A percentile compares a stretch with the other conserved stretches of the same genome.
phyloP scores from a whole-genome alignment of 768 basidiomycete species.

The Podaxis carcinomalis region DNA sequence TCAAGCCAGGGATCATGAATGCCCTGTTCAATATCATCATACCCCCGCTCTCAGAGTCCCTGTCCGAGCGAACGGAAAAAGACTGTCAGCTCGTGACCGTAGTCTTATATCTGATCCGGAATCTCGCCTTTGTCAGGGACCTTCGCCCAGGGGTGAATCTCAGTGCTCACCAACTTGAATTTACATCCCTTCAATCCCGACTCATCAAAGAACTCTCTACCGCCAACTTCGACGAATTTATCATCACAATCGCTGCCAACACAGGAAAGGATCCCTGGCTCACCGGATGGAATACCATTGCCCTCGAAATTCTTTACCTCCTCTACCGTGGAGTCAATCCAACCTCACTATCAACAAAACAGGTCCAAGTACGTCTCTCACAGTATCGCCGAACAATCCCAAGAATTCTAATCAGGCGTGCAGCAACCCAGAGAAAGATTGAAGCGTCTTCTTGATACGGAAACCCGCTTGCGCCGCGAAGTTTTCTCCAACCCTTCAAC shows the following conservation, averaged over 20 bases:
- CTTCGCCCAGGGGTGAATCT: conserved; percentile 52
- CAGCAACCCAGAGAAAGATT: conserved; percentile 71
- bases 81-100: conserved; percentile 88
- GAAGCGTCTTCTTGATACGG: conserved; percentile 70
- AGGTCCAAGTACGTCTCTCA: conserved; percentile 49
- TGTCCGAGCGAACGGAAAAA: conserved; percentile 66
- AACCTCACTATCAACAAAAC: conserved; percentile 48
- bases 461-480: conserved; percentile 61
- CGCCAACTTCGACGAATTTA: conserved; percentile 68
- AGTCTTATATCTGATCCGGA: conserved; percentile 84
- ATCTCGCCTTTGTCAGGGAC: conserved; percentile 93
- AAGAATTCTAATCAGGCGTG: conserved; percentile 6
- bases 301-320: conserved; percentile 91
- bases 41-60: conserved; percentile 69
- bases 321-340: conserved; percentile 81
- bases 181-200: conserved; percentile 72
- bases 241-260: conserved; percentile 85
- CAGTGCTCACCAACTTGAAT: conserved; percentile 77
- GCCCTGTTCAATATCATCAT: conserved; percentile 73
- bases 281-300: conserved; percentile 82
- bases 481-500: conserved; percentile 54
- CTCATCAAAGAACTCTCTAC: conserved; percentile 69
- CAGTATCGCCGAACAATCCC: conserved; percentile 5
- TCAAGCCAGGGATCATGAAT: conserved; percentile 64
- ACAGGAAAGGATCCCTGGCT: conserved; percentile 72